Evolutionary conservation across 2,329 filamentous ascomycete genomes (phyloP), one percentile per base, ranked within the genome.

Genomic region (Apiospora phragmitis): DNA sequence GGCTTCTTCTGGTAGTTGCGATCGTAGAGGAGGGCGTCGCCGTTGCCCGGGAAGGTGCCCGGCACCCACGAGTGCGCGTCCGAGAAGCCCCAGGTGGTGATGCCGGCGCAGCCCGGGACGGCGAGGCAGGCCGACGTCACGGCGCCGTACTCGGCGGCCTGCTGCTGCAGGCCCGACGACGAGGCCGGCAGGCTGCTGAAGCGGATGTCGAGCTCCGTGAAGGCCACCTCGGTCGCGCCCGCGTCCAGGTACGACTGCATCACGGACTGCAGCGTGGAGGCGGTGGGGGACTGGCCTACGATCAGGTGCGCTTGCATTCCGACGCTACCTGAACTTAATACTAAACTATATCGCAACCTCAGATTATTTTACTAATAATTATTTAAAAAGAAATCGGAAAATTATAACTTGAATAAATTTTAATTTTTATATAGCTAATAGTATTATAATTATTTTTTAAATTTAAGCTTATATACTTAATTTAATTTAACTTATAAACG

Each of bases 201-300:
- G 35, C 87, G 80, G 32, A 89, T 83, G 74, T 89, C 87, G 26
- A 89, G 78, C 78, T 89, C 88, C 2, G 87, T 89, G 68, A 87
- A 79, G 5, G 86, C 86, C 1, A 88, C 84, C 68, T 89, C 87
- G 5, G 87, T 79, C 3, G 81, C 84, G 1, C 85, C 77, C 3
- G 77, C 78, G 6, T 79, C 80, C 77, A 85, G 88, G 14, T 79
- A 77, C 55, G 80, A 73, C 66, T 81, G 76, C 68, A 88, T 84
- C 66, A 83, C 83, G 1, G 80, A 76, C 26, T 81, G 78, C 69
- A 83, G 80, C 24, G 81, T 77, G 14, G 81, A 79, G 69, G 81
- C 77, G 42, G 73, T 77, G 0, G 85, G 84, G 0, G 84, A 80
- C 3, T 75, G 72, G 68, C 84, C 84, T 0, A 83, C 82, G 49